phyloP scores from a whole-genome alignment of 1,139 yeast species.

The Magnusiomyces paraingens region DNA sequence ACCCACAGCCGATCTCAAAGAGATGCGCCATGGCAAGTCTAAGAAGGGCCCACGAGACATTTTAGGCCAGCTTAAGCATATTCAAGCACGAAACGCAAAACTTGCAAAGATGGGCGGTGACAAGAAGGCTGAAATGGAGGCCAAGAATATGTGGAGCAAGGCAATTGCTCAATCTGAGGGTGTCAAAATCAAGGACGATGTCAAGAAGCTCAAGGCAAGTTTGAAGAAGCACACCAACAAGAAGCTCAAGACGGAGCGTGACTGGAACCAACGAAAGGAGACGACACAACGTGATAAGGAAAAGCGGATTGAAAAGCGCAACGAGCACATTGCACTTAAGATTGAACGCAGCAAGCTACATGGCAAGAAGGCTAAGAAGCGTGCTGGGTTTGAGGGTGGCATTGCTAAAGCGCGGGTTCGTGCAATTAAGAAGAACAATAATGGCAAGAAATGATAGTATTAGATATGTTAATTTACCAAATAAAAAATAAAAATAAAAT shows the following conservation, averaged over 20 bases:
- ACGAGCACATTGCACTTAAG: constrained; percentile 69
- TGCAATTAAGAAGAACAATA: background rate
- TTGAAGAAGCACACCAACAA: constrained; percentile 72
- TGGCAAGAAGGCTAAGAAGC: constrained; percentile 31
- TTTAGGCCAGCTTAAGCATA: constrained; percentile 69
- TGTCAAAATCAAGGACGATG: constrained; percentile 79
- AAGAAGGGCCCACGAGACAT: constrained; percentile 86
- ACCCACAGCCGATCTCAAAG: constrained; percentile 68
- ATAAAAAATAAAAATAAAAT: background rate
- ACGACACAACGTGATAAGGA: constrained; percentile 68
- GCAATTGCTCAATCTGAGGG: constrained; percentile 89
- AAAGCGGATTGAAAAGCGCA: constrained; percentile 74
- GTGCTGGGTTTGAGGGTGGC: constrained; percentile 38
- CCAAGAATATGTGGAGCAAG: constrained; percentile 78
- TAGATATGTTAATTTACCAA: background rate
- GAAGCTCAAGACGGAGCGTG: constrained; percentile 74
- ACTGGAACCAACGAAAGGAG: constrained; percentile 77
- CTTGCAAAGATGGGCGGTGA: constrained; percentile 56
- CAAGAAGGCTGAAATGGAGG: constrained; percentile 52
- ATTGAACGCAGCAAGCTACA: constrained; percentile 68
- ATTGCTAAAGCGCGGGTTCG: constrained; percentile 3
- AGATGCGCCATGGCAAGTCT: constrained; percentile 51
- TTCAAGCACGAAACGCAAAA: constrained; percentile 68
- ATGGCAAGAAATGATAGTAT: constrained; percentile 1
- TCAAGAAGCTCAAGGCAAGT: constrained; percentile 76